Evolutionary conservation across 1,284 basidiomycete species (phyloP), one percentile per base, ranked within the genome.

Genomic region (Pseudozyma thailandica): DNA sequence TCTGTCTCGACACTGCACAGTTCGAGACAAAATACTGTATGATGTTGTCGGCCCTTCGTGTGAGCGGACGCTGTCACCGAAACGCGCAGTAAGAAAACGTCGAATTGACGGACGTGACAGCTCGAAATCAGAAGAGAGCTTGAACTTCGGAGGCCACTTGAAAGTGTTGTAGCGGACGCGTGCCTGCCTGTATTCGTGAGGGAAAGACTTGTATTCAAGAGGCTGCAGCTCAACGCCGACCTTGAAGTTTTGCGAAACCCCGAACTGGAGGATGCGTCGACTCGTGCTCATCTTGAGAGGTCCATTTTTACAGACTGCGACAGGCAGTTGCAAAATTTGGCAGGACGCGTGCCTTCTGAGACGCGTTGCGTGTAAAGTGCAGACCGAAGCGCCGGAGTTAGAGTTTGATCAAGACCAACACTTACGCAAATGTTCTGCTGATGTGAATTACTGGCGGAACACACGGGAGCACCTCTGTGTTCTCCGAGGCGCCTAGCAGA

Each of bases 341-440:
- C 6, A 35, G 13, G 33, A 41, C 39, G 39, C 39, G 39, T 4
- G 12, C 12, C n/a, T 8, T 10, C 12, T 41, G 10, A 21, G 43
- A 44, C 43, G 43, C 43, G 43, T 44, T 44, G 26, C 23, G 43
- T 44, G 25, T 44, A 28, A 26, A 44, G 20, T 23, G 41, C 21
- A 23, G 25, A 10, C 13, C 12, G 5, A 43, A 4, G 16, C 37
- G 20, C 37, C 41, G 38, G 41, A 43, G 41, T 44, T 44, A 44
- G 13, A 44, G 15, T 44, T 44, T 44, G 3, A 16, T 27, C 20
- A 18, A 28, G 26, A 44, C 43, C 43, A 44, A 28, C 43, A 44
- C 26, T 43, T 43, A n/a, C 9, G 41, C 20, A 23, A 43, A 8
- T n/a, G 37, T 38, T 18, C 16, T n/a, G 37, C 9, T 20, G 37